These are phyloP conservation scores for Phytophthora palmivora DNA, from an alignment of 352 stramenopile species.

Conservation along the genomic window DNA sequence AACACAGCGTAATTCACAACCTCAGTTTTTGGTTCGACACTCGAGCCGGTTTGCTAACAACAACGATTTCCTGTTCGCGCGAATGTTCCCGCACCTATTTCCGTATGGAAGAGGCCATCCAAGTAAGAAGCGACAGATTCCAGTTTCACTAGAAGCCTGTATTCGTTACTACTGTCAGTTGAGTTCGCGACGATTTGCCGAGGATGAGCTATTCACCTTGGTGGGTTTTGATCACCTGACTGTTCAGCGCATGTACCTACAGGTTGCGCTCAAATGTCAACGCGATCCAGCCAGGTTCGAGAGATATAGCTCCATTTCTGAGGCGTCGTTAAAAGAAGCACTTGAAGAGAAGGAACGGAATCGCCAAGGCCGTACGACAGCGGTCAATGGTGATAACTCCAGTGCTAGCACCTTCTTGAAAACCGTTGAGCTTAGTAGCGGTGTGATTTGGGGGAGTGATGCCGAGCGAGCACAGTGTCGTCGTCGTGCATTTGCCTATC, in stretches of 20 bases:
- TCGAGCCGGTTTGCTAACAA: too few species aligned
- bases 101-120: conserved; percentile 12
- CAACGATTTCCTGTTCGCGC: neutral
- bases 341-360: neutral
- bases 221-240: conserved; percentile 13
- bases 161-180: conserved; percentile 15
- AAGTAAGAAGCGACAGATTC: neutral
- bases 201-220: conserved; percentile 20
- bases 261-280: conserved; percentile 6
- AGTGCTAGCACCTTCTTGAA: conserved; percentile 6
- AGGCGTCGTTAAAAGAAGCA: too few species aligned
- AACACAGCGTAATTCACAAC: too few species aligned
- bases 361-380: neutral
- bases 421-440: conserved; percentile 1
- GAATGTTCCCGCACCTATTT: conserved; percentile 15
- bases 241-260: conserved; percentile 13
- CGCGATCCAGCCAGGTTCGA: neutral
- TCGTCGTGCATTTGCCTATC: conserved; percentile 9
- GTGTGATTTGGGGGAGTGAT: conserved; percentile 5
- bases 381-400: neutral
- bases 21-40: too few species aligned
- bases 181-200: conserved; percentile 4
- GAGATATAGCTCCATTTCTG: too few species aligned
- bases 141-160: conserved; percentile 6
- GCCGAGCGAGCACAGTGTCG: conserved; percentile 3